These are phyloP conservation scores for Daldinia concentrica DNA, from an alignment of 495 filamentous ascomycete species.

Conservation along the genomic window DNA sequence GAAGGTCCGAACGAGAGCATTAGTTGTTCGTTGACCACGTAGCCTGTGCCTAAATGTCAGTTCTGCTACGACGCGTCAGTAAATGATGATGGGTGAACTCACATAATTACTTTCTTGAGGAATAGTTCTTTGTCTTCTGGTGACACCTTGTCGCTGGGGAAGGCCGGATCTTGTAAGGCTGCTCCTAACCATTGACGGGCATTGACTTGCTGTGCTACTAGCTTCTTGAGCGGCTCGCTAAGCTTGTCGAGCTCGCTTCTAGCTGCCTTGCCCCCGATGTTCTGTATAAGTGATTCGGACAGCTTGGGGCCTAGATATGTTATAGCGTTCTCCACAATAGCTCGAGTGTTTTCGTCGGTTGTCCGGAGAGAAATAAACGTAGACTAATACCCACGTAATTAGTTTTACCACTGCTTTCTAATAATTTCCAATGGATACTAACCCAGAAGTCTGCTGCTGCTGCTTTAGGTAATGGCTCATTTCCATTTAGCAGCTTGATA, in stretches of 20 bases:
- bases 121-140: conserved; percentile 69
- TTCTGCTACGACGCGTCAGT: background rate
- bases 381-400: conserved; percentile 49
- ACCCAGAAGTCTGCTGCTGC: conserved; percentile 87
- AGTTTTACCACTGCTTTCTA: conserved; percentile 27
- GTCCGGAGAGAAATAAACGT: conserved; percentile 58
- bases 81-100: conserved; percentile 33
- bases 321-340: conserved; percentile 63
- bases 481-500: conserved; percentile 73
- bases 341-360: conserved; percentile 52
- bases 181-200: conserved; percentile 69
- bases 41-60: conserved; percentile 56
- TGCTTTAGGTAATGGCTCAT: conserved; percentile 81
- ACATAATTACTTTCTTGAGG: conserved; percentile 67
- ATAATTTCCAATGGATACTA: conserved; percentile 43
- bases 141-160: conserved; percentile 71
- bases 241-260: conserved; percentile 82
- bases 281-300: conserved; percentile 67
- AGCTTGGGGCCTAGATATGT: conserved; percentile 68
- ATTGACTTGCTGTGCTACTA: conserved; percentile 70
- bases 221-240: conserved; percentile 78
- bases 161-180: conserved; percentile 61
- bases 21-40: conserved; percentile 66
- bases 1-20: conserved; percentile 70
- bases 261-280: conserved; percentile 76